Conservation (phyloP, 2,329 filamentous ascomycete species). For the Fusarium phyllophilum region DNA sequence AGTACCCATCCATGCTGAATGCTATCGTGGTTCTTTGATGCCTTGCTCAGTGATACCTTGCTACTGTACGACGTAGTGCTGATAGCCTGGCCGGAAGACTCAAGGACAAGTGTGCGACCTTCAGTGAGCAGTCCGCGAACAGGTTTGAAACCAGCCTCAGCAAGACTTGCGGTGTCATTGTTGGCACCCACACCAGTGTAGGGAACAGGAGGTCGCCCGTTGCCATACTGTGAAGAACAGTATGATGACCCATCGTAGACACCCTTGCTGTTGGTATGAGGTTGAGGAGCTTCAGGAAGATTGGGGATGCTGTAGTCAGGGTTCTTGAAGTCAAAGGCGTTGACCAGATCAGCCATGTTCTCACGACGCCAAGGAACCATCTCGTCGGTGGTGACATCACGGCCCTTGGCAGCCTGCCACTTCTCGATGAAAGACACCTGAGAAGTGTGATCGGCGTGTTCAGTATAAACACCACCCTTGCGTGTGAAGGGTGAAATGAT, state of each 20-base stretch:
- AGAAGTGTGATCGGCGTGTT: conserved; percentile 9
- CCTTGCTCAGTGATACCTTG: background rate
- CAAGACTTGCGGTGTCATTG: background rate
- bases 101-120: background rate
- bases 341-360: conserved; percentile 13
- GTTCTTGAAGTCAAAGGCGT: conserved; percentile 15
- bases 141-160: conserved; percentile 1
- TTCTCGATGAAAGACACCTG: background rate
- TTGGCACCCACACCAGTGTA: background rate
- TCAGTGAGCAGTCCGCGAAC: conserved; percentile 2
- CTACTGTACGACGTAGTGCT: background rate
- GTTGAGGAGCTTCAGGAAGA: background rate
- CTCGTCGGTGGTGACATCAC: background rate
- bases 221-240: background rate
- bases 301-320: background rate
- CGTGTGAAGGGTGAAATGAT: conserved; percentile 11
- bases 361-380: conserved; percentile 7
- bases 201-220: background rate
- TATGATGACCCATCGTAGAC: conserved; percentile 2
- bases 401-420: conserved; percentile 16
- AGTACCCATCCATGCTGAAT: background rate
- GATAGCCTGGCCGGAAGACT: background rate
- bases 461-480: conserved; percentile 9
- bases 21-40: background rate
- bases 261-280: background rate